phyloP scores from a whole-genome alignment of 108 stramenopile genomes.

The Nitzschia inconspicua region DNA sequence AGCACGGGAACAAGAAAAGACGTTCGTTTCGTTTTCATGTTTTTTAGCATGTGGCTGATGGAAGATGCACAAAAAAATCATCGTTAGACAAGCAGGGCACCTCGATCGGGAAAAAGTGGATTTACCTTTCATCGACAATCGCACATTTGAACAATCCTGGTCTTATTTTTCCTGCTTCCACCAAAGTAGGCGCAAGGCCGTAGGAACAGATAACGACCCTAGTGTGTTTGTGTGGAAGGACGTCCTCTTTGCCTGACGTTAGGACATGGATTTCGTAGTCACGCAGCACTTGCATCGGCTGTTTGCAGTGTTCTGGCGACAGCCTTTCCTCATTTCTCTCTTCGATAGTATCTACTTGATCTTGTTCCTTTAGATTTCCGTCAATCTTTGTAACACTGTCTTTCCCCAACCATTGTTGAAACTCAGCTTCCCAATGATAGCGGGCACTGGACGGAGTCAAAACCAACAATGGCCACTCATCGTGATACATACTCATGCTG shows the following conservation, averaged over 20 bases:
- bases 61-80: not conserved
- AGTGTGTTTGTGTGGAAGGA: conserved; percentile 46
- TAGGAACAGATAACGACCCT: conserved; percentile 83
- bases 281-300: conserved; percentile 33
- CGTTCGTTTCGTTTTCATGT: conserved; percentile 81
- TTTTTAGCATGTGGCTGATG: conserved; percentile 89
- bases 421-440: conserved; percentile 94
- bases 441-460: conserved; percentile 88
- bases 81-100: not conserved
- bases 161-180: conserved; percentile 34
- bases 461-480: conserved; percentile 93
- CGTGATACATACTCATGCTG: conserved; percentile 65
- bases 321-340: conserved; percentile 5
- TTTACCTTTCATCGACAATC: conserved; percentile 88
- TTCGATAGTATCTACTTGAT: conserved; percentile 6
- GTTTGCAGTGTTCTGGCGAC: not conserved
- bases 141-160: conserved; percentile 79
- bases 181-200: conserved; percentile 68
- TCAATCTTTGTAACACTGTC: conserved; percentile 24
- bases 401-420: conserved; percentile 77
- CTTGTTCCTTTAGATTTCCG: conserved; percentile 6
- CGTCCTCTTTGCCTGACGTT: conserved; percentile 48
- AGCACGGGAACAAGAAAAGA: conserved; percentile 75
- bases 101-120: too few relatives aligned
- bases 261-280: conserved; percentile 73